A percentile compares a stretch with the other conserved stretches of the same genome.
Conservation (phyloP, 1,139 yeast genomes). For the Yamadazyma mexicana region DNA sequence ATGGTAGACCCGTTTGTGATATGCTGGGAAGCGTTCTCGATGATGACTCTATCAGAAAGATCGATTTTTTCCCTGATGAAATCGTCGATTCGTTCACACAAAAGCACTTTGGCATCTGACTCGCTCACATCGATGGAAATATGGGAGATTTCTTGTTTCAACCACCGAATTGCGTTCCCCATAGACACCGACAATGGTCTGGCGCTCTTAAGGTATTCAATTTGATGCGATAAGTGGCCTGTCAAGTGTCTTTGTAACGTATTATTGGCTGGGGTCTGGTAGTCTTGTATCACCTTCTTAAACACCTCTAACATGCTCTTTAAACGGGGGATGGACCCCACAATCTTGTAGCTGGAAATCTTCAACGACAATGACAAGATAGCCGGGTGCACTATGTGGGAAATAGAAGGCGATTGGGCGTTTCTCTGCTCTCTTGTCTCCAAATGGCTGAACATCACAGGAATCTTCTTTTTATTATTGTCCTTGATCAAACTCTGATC, state of each 20-base stretch:
- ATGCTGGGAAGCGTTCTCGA: constrained; percentile 76
- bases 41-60: constrained; percentile 79
- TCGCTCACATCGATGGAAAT: constrained; percentile 74
- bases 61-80: constrained; percentile 86
- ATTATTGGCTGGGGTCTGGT: constrained; percentile 81
- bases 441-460: constrained; percentile 80
- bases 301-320: constrained; percentile 84
- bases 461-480: constrained; percentile 41
- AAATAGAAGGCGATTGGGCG: constrained; percentile 59
- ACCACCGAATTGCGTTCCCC: constrained; percentile 98
- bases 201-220: constrained; percentile 87
- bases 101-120: constrained; percentile 64
- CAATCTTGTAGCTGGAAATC: constrained; percentile 79
- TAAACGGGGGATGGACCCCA: constrained; percentile 88
- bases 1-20: constrained; percentile 77
- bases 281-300: constrained; percentile 75
- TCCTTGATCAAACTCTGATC: constrained; percentile 53
- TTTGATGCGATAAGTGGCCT: constrained; percentile 87
- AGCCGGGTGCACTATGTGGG: constrained; percentile 83
- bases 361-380: constrained; percentile 77
- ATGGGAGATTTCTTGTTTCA: constrained; percentile 87
- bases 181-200: constrained; percentile 90
- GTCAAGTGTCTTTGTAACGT: constrained; percentile 88
- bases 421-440: constrained; percentile 81
- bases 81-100: constrained; percentile 70